phyloP scores from a whole-genome alignment of 495 filamentous ascomycete genomes.

The Lindgomyces ingoldianus region DNA sequence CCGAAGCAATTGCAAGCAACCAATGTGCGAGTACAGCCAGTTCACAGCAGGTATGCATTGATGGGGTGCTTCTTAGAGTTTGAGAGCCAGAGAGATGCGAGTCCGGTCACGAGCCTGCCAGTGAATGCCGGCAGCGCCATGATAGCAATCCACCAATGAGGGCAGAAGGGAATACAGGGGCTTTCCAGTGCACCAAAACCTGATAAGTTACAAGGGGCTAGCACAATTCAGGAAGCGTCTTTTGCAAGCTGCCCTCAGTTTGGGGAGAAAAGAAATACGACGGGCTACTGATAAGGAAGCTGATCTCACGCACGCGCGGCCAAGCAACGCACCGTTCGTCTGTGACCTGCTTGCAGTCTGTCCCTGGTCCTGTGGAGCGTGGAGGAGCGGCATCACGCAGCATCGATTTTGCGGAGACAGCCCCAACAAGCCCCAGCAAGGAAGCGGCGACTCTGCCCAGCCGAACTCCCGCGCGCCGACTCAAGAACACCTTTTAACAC shows the following conservation, averaged over 20 bases:
- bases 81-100: too few species aligned
- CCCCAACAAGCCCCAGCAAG: conserved; percentile 7
- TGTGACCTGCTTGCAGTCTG: not conserved
- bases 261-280: not conserved
- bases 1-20: too few species aligned
- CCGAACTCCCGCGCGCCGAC: conserved; percentile 19
- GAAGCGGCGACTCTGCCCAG: conserved; percentile 9
- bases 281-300: conserved; percentile 14
- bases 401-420: conserved; percentile 13
- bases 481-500: not conserved
- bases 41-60: too few species aligned
- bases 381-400: not conserved
- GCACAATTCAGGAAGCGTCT: conserved; percentile 2
- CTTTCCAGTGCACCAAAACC: too few species aligned
- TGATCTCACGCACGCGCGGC: conserved; percentile 5
- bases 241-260: not conserved
- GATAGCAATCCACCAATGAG: not conserved
- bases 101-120: not conserved
- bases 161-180: not conserved
- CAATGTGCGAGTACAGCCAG: too few species aligned
- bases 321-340: not conserved
- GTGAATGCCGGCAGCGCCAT: not conserved
- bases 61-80: too few species aligned
- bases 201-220: conserved; percentile 22
- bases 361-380: not conserved